A percentile compares a stretch with the other conserved stretches of the same genome.
Conservation (phyloP, 2,329 filamentous ascomycete genomes). For the Xylariaceae sp. region DNA sequence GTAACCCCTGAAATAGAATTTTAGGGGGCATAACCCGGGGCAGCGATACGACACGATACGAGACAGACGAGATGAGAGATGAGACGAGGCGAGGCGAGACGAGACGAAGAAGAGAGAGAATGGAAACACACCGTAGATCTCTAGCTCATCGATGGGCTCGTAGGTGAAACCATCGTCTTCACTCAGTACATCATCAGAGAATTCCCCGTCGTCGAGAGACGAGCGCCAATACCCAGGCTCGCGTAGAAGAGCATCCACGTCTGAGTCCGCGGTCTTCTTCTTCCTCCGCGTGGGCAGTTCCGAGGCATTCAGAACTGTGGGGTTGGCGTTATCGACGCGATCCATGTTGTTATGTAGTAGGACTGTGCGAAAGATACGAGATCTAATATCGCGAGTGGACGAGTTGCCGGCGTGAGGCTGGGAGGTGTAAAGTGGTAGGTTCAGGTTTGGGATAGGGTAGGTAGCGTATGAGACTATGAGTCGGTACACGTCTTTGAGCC, state of each 20-base stretch:
- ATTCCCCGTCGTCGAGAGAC: slow-evolving; percentile 37
- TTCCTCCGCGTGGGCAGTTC: slow-evolving; percentile 74
- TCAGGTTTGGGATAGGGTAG: too few species aligned
- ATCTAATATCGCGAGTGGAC: too few species aligned
- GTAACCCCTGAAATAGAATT: not conserved
- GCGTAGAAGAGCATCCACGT: slow-evolving; percentile 37
- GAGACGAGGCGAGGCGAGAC: not conserved
- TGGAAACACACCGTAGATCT: slow-evolving; percentile 72
- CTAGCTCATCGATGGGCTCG: slow-evolving; percentile 92
- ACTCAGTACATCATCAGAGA: slow-evolving; percentile 33
- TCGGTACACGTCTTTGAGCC: too few species aligned
- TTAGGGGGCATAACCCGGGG: too few species aligned
- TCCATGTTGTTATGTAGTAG: slow-evolving; percentile 31
- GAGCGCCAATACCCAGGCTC: slow-evolving; percentile 41
- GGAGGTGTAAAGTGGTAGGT: too few species aligned
- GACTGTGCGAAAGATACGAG: too few species aligned
- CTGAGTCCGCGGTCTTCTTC: slow-evolving; percentile 43
- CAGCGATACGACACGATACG: too few species aligned
- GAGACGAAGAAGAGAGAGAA: not conserved
- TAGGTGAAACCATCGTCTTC: slow-evolving; percentile 58
- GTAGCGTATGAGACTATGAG: too few species aligned
- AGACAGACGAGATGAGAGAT: not conserved
- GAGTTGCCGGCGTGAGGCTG: not conserved
- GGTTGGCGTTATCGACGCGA: slow-evolving; percentile 72
- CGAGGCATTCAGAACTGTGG: slow-evolving; percentile 80